These are phyloP conservation scores for Amphichorda felina DNA, from an alignment of 2,329 filamentous ascomycete genomes.

Conservation along the genomic window DNA sequence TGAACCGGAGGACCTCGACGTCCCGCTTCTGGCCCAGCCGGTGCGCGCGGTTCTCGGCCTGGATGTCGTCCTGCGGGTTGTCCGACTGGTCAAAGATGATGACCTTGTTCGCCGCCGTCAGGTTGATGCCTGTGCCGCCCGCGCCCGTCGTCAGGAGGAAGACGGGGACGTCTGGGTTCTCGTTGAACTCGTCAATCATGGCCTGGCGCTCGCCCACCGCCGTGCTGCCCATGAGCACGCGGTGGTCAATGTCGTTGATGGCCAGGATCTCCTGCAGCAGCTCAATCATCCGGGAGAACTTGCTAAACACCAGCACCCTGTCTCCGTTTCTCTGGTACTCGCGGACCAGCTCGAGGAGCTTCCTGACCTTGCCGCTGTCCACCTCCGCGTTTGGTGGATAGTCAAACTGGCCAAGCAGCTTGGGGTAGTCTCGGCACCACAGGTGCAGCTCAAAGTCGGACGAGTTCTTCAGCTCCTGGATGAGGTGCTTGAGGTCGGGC, in stretches of 20 bases:
- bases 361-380: conserved; percentile 71
- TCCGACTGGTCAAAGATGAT: conserved; percentile 96
- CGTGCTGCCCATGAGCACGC: conserved; percentile 78
- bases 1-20: conserved; percentile 80
- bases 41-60: conserved; percentile 94
- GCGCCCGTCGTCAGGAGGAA: conserved; percentile 91
- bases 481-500: conserved; percentile 37
- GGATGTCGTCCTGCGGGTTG: conserved; percentile 96
- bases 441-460: conserved; percentile 56
- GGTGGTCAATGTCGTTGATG: conserved; percentile 60
- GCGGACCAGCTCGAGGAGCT: conserved; percentile 62
- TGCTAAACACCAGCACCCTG: conserved; percentile 80
- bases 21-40: conserved; percentile 83
- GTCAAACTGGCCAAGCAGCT: conserved; percentile 40
- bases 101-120: conserved; percentile 93
- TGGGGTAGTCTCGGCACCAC: conserved; percentile 48
- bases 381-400: conserved; percentile 40
- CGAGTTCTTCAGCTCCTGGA: conserved; percentile 42
- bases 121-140: conserved; percentile 92
- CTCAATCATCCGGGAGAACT: conserved; percentile 86
- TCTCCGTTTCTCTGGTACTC: conserved; percentile 71
- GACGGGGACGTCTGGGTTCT: conserved; percentile 65
- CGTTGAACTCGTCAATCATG: conserved; percentile 78
- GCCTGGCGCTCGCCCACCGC: conserved; percentile 74
- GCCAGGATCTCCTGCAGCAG: conserved; percentile 77